Conservation (phyloP, 306 rosid species). For the Pyrus pyrifolia region DNA sequence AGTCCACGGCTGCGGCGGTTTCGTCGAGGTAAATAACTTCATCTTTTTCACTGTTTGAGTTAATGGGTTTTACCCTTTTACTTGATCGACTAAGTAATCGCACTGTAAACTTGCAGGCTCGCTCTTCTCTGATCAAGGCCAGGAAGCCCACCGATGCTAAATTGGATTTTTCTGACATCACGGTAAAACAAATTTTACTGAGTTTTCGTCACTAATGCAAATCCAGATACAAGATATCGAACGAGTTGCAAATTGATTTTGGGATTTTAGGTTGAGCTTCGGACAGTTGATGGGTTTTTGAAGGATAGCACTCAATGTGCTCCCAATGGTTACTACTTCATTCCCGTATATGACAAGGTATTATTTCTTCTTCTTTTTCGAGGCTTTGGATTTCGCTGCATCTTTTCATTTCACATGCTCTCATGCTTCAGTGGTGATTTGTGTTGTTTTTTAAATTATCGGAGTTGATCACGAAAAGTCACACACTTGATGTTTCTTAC, state of each 20-base stretch:
- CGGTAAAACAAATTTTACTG: constrained; percentile 25
- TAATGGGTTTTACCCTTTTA: not conserved
- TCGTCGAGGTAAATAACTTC: constrained; percentile 41
- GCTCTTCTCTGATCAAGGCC: constrained; percentile 64
- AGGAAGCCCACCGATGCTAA: constrained; percentile 58
- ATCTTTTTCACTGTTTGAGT: not conserved
- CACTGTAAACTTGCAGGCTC: constrained; percentile 40
- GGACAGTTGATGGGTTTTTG: constrained; percentile 80
- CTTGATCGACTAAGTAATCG: not conserved
- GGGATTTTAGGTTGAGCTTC: constrained; percentile 80
- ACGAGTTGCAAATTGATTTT: not conserved
- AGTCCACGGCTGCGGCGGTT: constrained; percentile 69
- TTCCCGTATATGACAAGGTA: constrained; percentile 98
- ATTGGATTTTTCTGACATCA: constrained; percentile 89
- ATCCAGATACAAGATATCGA: too few relatives aligned
- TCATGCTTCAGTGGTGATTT: not conserved
- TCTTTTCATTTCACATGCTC: not conserved
- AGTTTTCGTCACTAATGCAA: too few relatives aligned
- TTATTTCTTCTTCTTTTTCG: not conserved
- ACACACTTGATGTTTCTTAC: too few relatives aligned
- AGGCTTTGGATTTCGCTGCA: not conserved
- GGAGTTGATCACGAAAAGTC: not conserved
- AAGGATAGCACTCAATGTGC: constrained; percentile 97
- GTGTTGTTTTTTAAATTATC: not conserved
- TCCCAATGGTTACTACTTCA: constrained; percentile 97